Percentiles rank a stretch among this genome's conserved stretches.
These are phyloP conservation scores for Boletus huronensis DNA, from an alignment of 768 basidiomycete genomes.

Conservation along the genomic window DNA sequence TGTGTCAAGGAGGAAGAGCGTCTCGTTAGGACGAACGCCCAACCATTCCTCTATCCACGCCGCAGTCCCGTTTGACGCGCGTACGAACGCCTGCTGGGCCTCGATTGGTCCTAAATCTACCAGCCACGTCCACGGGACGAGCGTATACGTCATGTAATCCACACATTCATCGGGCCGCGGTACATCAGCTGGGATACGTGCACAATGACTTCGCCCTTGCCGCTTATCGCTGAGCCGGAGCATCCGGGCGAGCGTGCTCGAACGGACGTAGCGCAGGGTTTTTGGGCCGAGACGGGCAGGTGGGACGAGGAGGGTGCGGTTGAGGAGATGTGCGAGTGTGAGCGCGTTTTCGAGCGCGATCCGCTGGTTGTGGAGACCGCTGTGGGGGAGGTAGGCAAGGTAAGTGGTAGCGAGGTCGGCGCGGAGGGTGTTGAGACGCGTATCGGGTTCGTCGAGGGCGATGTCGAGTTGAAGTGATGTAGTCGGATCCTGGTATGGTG, in stretches of 20 bases:
- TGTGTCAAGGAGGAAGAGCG: constrained; percentile 48
- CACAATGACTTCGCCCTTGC: constrained; percentile 50
- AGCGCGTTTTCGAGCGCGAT: constrained; percentile 85
- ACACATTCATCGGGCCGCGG: constrained; percentile 53
- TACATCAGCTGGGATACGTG: constrained; percentile 32
- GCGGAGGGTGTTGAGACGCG: constrained; percentile 6
- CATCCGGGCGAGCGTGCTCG: constrained; percentile 42
- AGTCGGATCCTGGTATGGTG: not conserved
- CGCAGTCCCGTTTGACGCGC: constrained; percentile 48
- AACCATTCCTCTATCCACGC: constrained; percentile 20
- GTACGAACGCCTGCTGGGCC: constrained; percentile 40
- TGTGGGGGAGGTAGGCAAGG: constrained; percentile 77
- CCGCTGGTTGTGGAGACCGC: constrained; percentile 83
- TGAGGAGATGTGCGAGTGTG: constrained; percentile 61
- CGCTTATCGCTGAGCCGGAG: constrained; percentile 48
- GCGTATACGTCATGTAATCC: constrained; percentile 57
- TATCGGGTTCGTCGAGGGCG: constrained; percentile 23
- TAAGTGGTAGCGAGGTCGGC: constrained; percentile 39
- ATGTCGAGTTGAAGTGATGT: constrained; percentile 4
- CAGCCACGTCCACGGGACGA: constrained; percentile 68
- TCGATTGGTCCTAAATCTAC: constrained; percentile 48
- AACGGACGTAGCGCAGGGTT: constrained; percentile 60
- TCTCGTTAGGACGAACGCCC: constrained; percentile 37
- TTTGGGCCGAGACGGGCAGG: constrained; percentile 62
- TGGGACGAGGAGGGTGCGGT: constrained; percentile 79